Evolutionary conservation across 331 rosid genomes (phyloP).

Genomic region (Saraca asoca): DNA sequence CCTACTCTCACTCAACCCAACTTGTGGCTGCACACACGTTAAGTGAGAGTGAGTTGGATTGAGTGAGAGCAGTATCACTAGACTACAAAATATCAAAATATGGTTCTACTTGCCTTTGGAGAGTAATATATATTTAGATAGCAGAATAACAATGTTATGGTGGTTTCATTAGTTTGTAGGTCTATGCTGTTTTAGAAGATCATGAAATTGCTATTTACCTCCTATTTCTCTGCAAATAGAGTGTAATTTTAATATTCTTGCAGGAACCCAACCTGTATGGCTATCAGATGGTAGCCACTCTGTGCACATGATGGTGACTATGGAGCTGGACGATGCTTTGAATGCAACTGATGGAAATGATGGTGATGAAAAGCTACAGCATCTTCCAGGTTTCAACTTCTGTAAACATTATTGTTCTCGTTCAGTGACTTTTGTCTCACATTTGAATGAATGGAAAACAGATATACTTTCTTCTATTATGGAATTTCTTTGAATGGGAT

Average conservation of each 20-base stretch:
- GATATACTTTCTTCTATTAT: not conserved
- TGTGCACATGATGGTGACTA: constrained; percentile 54
- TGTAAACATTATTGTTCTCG: constrained; percentile 29
- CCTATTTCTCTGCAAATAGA: constrained; percentile 30
- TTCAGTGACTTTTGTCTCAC: constrained; percentile 11
- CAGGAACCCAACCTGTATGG: constrained; percentile 78
- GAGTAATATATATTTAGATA: too few species aligned
- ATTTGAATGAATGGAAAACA: too few species aligned
- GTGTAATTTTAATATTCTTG: constrained; percentile 26
- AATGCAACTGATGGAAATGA: constrained; percentile 46
- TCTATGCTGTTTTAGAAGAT: too few species aligned
- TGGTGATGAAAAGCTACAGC: constrained; percentile 48
- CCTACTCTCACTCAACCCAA: constrained; percentile 20
- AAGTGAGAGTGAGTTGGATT: too few species aligned
- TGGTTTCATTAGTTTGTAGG: too few species aligned
- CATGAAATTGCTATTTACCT: too few species aligned
- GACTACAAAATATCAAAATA: too few species aligned
- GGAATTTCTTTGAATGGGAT: too few species aligned
- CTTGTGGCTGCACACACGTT: too few species aligned
- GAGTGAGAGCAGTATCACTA: too few species aligned
- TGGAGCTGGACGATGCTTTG: constrained; percentile 52
- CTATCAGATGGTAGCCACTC: constrained; percentile 74
- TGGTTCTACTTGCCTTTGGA: too few species aligned
- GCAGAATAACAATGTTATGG: too few species aligned
- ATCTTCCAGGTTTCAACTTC: constrained; percentile 59